phyloP scores from a whole-genome alignment of 305 asterid species.

The Rubia tinctorum region DNA sequence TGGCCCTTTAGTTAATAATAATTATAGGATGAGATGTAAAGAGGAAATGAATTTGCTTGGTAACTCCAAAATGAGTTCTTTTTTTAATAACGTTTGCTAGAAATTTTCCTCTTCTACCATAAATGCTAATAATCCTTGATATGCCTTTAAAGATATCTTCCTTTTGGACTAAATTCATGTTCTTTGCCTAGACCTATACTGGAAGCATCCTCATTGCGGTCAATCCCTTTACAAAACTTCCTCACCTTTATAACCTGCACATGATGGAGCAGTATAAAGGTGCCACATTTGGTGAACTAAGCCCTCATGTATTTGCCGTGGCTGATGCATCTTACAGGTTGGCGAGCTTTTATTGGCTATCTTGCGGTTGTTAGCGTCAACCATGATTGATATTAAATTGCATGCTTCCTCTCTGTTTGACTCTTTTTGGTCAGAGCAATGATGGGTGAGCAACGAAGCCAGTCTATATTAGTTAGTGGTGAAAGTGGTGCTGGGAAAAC shows the following conservation, averaged over 20 bases:
- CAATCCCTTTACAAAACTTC: constrained; percentile 97
- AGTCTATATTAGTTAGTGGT: constrained; percentile 96
- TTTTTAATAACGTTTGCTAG: not conserved
- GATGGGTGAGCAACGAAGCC: constrained; percentile 84
- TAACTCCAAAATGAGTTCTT: not conserved
- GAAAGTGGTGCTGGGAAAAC: constrained; percentile 99
- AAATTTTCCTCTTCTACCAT: not conserved
- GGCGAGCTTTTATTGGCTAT: constrained; percentile 26
- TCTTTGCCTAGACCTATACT: constrained; percentile 75
- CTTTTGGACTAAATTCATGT: constrained; percentile 27
- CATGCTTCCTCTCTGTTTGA: constrained; percentile 22
- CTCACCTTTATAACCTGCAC: constrained; percentile 88
- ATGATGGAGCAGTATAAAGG: constrained; percentile 99
- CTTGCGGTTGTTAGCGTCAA: constrained; percentile 18
- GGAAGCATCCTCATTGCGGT: constrained; percentile 98
- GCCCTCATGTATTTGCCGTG: constrained; percentile 99
- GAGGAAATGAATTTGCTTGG: not conserved
- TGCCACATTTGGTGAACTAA: constrained; percentile 96
- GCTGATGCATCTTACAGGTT: constrained; percentile 99
- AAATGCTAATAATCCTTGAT: not conserved
- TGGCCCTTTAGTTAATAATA: not conserved
- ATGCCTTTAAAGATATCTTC: constrained; percentile 7
- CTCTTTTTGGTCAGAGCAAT: constrained; percentile 63
- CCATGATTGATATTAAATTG: constrained; percentile 19
- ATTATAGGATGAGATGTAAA: not conserved